These are phyloP conservation scores for Discostella stelligera DNA, from an alignment of 352 stramenopile species.

Conservation along the genomic window DNA sequence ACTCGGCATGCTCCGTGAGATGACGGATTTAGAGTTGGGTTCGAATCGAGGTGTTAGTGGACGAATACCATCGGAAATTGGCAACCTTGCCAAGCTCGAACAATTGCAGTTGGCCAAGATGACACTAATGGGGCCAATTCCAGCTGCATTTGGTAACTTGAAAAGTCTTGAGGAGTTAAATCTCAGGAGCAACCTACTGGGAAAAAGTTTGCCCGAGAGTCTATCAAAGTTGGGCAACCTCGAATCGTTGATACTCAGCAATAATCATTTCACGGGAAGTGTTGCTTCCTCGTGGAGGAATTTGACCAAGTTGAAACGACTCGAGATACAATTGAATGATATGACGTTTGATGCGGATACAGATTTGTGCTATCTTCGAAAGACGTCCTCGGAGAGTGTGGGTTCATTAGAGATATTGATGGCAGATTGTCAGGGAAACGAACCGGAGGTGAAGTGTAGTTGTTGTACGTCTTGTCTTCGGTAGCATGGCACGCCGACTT, in stretches of 20 bases:
- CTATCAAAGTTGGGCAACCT: slow-evolving; percentile 28
- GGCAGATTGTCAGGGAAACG: slow-evolving; percentile 25
- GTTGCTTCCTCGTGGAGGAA: slow-evolving; percentile 33
- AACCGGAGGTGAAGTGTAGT: slow-evolving; percentile 13
- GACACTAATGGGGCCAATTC: slow-evolving; percentile 29
- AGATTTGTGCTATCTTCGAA: slow-evolving; percentile 14
- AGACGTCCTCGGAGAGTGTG: not conserved
- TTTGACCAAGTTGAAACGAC: slow-evolving; percentile 33
- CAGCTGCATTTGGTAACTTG: slow-evolving; percentile 21
- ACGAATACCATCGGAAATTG: slow-evolving; percentile 43
- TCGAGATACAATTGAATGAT: slow-evolving; percentile 34
- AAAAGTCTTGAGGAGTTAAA: slow-evolving; percentile 34
- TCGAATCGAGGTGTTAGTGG: slow-evolving; percentile 33
- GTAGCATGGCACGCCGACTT: not conserved
- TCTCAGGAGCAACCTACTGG: slow-evolving; percentile 31
- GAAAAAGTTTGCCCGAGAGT: slow-evolving; percentile 22
- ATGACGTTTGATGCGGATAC: slow-evolving; percentile 15
- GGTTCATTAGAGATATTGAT: slow-evolving; percentile 15
- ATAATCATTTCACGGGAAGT: slow-evolving; percentile 39
- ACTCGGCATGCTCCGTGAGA: slow-evolving; percentile 30
- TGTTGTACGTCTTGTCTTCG: slow-evolving; percentile 31
- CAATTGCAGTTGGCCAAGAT: slow-evolving; percentile 42
- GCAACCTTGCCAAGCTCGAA: slow-evolving; percentile 42
- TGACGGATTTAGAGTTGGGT: slow-evolving; percentile 36
- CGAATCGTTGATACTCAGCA: slow-evolving; percentile 30